Base-by-base conservation (phyloP, 768 basidiomycete species). In the Hygrophorus pudorinus region DNA sequence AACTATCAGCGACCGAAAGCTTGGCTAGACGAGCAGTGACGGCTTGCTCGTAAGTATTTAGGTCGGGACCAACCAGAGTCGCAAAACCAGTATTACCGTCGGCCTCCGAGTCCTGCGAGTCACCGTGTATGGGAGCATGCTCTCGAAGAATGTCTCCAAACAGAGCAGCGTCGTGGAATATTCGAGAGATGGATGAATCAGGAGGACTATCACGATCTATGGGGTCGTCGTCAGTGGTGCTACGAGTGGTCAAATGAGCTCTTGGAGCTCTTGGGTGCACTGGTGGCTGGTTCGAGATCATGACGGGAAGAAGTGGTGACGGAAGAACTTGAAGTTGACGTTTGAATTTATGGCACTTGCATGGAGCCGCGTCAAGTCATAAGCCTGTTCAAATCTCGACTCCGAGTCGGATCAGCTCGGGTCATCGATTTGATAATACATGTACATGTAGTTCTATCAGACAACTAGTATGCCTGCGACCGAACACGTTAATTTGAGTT, bases 61-160 rank as follows among this genome's bases (percentile, higher is more conserved):
- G 62, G 45, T 72, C 65, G 12, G 58, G 56, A n/a, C 57, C 66
- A 11, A 74, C 61, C n/a, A 75, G 65, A 14, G 66, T 55, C 5
- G 59, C 63, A 47, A 73, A 70, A 17, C 65, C 62, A 14, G 59
- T 57, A 14, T 54, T 41, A 20, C 55, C 53, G 24, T 61, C 55
- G 9, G 53, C 41, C 11, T 49, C 48, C 9, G 46, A 43, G 31
- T 45, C 44, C 16, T 45, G 44, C 12, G 43, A 45, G 14, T 55
- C 45, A 2, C n/a, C 14, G 6, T 31, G 11, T 24, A 13, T 34
- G 9, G 60, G 53, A 44, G 57, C 61, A 6, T 57, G 59, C 11
- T 51, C 48, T 2, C 47, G 48, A 12, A 52, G 56, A n/a, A 67
- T 51, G 40, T 61, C 59, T 38, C 63, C 62, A 46, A 61, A 71